A percentile compares a stretch with the other conserved stretches of the same genome.
These are phyloP conservation scores for Paraglomus occultum DNA, from an alignment of 192 early-diverging fungal genomes.

Conservation along the genomic window DNA sequence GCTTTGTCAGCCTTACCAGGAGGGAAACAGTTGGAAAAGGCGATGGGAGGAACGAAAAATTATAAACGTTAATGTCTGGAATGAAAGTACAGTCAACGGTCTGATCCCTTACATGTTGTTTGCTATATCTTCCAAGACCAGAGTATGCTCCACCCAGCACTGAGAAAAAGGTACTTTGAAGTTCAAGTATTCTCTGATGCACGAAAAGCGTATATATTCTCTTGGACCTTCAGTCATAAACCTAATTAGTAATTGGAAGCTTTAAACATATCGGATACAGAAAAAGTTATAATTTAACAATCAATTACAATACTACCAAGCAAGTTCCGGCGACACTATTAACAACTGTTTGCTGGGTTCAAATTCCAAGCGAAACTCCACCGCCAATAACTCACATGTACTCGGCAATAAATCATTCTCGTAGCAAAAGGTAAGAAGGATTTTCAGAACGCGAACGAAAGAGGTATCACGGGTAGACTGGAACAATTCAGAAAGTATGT, in stretches of 20 bases:
- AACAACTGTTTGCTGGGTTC: too few relatives aligned
- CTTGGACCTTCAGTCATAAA: background rate
- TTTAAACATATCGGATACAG: too few relatives aligned
- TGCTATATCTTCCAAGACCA: conserved; percentile 42
- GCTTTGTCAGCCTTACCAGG: conserved; percentile 46
- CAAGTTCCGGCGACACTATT: too few relatives aligned
- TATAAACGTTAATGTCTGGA: background rate
- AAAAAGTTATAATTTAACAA: too few relatives aligned
- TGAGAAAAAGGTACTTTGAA: conserved; percentile 38
- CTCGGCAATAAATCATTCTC: too few relatives aligned
- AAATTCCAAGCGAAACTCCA: too few relatives aligned
- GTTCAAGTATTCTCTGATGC: background rate
- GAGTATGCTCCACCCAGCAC: conserved; percentile 46
- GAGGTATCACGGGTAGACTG: too few relatives aligned
- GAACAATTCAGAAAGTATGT: too few relatives aligned
- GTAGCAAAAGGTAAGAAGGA: too few relatives aligned
- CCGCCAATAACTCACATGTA: too few relatives aligned
- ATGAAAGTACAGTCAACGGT: background rate
- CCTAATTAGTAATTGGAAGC: background rate
- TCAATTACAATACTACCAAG: too few relatives aligned
- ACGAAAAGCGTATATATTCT: conserved; percentile 5
- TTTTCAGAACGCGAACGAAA: too few relatives aligned
- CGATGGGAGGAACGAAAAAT: background rate
- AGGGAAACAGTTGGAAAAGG: background rate
- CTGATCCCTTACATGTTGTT: conserved; percentile 29